A percentile compares a stretch with the other conserved stretches of the same genome.
These are phyloP conservation scores for Vitis hybrid DNA, from an alignment of 177 flowering plant genomes.

Conservation along the genomic window DNA sequence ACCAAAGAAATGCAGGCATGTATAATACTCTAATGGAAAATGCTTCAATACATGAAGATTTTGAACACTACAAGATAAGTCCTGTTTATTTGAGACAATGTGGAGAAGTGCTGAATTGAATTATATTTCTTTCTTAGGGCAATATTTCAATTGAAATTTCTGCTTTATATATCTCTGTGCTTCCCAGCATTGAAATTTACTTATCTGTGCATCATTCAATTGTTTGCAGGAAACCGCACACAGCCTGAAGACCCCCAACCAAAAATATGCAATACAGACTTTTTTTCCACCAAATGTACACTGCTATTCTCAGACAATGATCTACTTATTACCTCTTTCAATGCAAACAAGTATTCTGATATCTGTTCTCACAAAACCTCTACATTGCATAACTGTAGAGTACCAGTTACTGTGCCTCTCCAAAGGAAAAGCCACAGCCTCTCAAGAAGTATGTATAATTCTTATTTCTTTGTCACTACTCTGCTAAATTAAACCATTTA, in stretches of 20 bases:
- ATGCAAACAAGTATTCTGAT: no score
- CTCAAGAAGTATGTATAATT: constrained; percentile 37
- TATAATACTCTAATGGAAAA: neutral
- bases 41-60: neutral
- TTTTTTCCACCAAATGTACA: constrained; percentile 28
- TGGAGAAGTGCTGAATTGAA: neutral
- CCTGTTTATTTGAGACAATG: neutral
- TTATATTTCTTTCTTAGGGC: neutral
- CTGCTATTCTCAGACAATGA: neutral
- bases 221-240: constrained; percentile 28
- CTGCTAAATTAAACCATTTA: neutral
- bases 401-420: constrained; percentile 13
- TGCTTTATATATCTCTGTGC: neutral
- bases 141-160: neutral
- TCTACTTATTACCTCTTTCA: neutral
- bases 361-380: neutral
- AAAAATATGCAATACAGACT: constrained; percentile 18
- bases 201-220: constrained; percentile 2
- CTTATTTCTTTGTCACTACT: neutral
- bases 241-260: constrained; percentile 25
- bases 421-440: constrained; percentile 16
- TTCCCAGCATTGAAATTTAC: neutral
- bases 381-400: constrained; percentile 31
- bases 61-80: neutral
- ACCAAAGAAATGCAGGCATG: constrained; percentile 62